These are phyloP conservation scores for Apocynum venetum DNA, from an alignment of 257 asterid genomes.

Conservation along the genomic window DNA sequence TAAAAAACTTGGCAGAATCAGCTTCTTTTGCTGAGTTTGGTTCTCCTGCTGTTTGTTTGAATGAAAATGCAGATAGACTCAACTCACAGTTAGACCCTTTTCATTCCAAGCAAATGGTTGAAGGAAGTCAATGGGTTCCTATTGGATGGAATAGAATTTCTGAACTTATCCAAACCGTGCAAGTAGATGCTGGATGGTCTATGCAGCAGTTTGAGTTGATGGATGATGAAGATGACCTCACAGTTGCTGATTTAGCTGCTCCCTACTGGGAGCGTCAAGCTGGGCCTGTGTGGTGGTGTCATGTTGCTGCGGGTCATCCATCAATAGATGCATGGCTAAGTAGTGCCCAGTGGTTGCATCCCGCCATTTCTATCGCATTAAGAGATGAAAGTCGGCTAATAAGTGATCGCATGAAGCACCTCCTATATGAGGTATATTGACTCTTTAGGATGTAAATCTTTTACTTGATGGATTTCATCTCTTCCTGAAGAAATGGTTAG, in stretches of 20 bases:
- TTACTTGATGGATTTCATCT: constrained; percentile 10
- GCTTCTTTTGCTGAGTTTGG: constrained; percentile 37
- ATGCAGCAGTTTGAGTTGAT: constrained; percentile 40
- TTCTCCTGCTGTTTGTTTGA: constrained; percentile 22
- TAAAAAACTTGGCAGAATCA: constrained; percentile 32
- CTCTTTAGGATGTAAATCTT: constrained; percentile 12
- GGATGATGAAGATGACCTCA: constrained; percentile 69
- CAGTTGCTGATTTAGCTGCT: constrained; percentile 89
- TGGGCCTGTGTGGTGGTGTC: constrained; percentile 99
- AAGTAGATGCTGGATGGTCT: constrained; percentile 65
- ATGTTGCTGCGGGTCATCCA: constrained; percentile 81
- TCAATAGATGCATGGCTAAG: constrained; percentile 69
- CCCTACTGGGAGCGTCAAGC: constrained; percentile 92
- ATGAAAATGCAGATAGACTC: constrained; percentile 29
- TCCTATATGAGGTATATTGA: constrained; percentile 68
- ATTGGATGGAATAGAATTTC: constrained; percentile 88
- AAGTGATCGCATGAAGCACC: constrained; percentile 93
- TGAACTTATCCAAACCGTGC: constrained; percentile 61
- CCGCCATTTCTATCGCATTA: constrained; percentile 84
- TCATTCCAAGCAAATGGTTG: constrained; percentile 32
- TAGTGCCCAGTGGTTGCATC: constrained; percentile 85
- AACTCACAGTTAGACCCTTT: constrained; percentile 23
- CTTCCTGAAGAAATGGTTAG: not conserved
- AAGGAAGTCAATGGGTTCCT: constrained; percentile 72
- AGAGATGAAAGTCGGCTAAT: constrained; percentile 86